phyloP scores from a whole-genome alignment of 331 rosid genomes.

The Spiraea crenata region DNA sequence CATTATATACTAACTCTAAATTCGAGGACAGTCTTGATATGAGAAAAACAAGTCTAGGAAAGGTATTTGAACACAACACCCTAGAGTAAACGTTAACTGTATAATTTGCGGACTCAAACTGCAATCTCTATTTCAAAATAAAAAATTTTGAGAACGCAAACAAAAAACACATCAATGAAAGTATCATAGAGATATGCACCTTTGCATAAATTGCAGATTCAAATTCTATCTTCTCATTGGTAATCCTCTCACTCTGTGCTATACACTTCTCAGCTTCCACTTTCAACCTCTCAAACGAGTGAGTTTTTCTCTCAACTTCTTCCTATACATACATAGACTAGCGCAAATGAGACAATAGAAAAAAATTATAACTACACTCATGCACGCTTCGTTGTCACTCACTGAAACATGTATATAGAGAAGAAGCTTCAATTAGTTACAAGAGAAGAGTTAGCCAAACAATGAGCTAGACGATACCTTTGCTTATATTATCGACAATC shows the following conservation, averaged over 20 bases:
- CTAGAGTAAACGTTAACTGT: neutral
- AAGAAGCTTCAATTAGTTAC: neutral
- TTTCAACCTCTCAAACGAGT: constrained; percentile 70
- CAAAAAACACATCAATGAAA: neutral
- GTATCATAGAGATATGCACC: constrained; percentile 40
- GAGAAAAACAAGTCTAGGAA: neutral
- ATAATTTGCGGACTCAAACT: neutral
- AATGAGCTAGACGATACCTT: neutral
- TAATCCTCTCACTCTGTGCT: constrained; percentile 68
- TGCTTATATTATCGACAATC: too few species aligned
- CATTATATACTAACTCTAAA: neutral
- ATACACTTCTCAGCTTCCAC: constrained; percentile 78
- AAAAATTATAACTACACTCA: neutral
- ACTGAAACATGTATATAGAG: neutral
- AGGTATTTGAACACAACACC: neutral
- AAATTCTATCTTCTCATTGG: constrained; percentile 69
- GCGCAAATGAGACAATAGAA: neutral
- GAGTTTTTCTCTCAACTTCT: constrained; percentile 72
- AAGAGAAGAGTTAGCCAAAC: neutral
- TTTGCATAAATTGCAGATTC: constrained; percentile 65
- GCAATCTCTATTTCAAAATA: neutral
- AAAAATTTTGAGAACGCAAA: neutral
- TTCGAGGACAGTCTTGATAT: neutral
- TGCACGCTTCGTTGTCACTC: too few species aligned
- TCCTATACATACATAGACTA: constrained; percentile 49